phyloP scores from a whole-genome alignment of 78 protist species.

The Emiliania huxleyi region DNA sequence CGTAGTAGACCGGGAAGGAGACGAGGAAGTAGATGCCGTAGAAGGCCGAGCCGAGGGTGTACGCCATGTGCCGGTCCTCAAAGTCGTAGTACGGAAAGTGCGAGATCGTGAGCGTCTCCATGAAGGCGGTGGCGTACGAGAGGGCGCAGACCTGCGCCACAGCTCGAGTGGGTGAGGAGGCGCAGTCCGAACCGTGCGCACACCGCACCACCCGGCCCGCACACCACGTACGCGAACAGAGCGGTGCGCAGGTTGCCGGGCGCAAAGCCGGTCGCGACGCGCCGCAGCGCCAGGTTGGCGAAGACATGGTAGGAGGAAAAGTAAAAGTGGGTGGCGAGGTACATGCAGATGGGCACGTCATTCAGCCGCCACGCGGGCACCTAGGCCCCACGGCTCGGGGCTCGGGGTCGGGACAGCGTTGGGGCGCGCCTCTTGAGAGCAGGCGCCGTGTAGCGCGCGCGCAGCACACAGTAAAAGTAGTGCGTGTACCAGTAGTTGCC shows the following conservation, averaged over 20 bases:
- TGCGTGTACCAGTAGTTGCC: constrained; percentile 36
- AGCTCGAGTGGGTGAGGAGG: too few relatives aligned
- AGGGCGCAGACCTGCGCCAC: too few relatives aligned
- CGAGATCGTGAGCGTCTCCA: constrained; percentile 10
- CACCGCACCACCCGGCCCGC: too few relatives aligned
- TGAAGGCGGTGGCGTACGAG: background rate
- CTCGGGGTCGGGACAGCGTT: too few relatives aligned
- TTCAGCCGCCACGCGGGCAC: constrained; percentile 31
- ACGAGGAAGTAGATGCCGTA: constrained; percentile 7
- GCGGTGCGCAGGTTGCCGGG: background rate
- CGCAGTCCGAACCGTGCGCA: too few relatives aligned
- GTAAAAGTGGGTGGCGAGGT: background rate
- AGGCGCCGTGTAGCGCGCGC: constrained; percentile 9
- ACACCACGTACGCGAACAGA: background rate
- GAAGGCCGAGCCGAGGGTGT: constrained; percentile 5
- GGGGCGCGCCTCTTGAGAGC: too few relatives aligned
- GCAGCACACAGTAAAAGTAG: constrained; percentile 17
- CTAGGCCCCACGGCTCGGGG: too few relatives aligned
- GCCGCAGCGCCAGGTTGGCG: background rate
- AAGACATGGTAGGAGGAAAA: background rate
- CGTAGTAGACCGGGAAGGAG: background rate
- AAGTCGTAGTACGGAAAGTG: background rate
- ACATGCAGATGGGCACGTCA: background rate
- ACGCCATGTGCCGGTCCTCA: background rate
- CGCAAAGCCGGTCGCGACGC: background rate